Base-by-base conservation (phyloP, 495 filamentous ascomycete genomes). In the Cercophora sp. region DNA sequence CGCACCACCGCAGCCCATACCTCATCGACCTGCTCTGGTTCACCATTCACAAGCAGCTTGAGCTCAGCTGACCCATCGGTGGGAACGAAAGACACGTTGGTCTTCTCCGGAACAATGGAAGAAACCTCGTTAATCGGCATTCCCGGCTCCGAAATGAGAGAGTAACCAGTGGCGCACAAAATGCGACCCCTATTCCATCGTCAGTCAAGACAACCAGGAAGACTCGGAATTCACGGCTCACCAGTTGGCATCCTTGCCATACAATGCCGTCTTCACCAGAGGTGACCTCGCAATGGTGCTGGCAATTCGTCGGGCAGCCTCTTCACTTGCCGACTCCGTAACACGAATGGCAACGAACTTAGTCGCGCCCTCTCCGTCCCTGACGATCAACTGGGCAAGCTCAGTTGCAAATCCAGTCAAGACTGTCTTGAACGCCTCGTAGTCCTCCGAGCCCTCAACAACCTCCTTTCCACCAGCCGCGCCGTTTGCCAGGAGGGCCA, bases 161-260 rank as follows among this genome's bases (percentile, higher is more conserved):
- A 86, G 61, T 97, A 97, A 4, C 93, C 93, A 22, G 89, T 88
- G 2, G 93, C 93, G 70, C 94, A 97, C 19, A 97, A 78, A 51
- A 98, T 96, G 18, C 94, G 89, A 31, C 75, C 93, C 91, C 64
- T 67, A 39, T 27, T 2, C 13, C 8, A n/a, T 11, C 49, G 55
- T 63, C 15, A 64, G 54, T 44, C 24, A 6, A 22, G 31, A 25
- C 6, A 4, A 37, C 3, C 23, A 9, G 10, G 19, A n/a, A 40
- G 19, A 3, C 20, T 18, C 6, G 18, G 16, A 6, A 6, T 26
- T n/a, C 36, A 29, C 20, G 3, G 52, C 60, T 19, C 51, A 67
- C 92, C 94, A 97, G 77, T 99, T 99, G 2, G 93, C 93, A 64
- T 99, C 94, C 60, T 89, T 87, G 45, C 93, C 93, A 66, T 97